Base-by-base conservation (phyloP, 2,329 filamentous ascomycete genomes). In the Neoscytalidium dimidiatum region DNA sequence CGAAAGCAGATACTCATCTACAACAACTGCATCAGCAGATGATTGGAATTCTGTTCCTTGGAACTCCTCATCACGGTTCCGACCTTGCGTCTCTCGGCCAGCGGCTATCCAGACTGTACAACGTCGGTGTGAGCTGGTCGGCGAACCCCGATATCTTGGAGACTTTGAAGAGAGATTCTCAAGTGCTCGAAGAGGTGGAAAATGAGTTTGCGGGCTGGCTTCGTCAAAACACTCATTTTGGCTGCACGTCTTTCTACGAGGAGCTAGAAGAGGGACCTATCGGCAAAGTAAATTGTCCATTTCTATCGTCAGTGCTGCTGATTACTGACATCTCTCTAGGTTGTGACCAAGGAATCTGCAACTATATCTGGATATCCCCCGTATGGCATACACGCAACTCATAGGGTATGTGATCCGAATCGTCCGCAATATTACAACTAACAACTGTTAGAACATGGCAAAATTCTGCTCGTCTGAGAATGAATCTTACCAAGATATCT, bases 1-100 rank as follows among this genome's bases (percentile, higher is more conserved):
- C 23, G 14, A 6, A 19, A 3, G 2, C 44, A 9, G 4, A 48
- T 66, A 28, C 17, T 21, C 35, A 46, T 57, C 14, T 65, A 29
- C 17, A 17, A 26, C 29, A 41, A 35, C 44, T 48, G 2, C 44
- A 48, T 21, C 7, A 23, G 21, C 7, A 26, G 1, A 48, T 26
- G 23, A 7, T 58, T 3, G 66, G 60, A n/a, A 65, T 68, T n/a
- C 35, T 21, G 19, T 68, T 68, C 33, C 62, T 68, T n/a, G 65
- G 65, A 0, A 68, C 66, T 4, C 66, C 66, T 21, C 66, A 68
- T 35, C 57, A 52, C 31, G 66, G 66, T 33, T 26, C 64, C 17
- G 65, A 66, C n/a, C 43, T 61, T 11, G 66, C 66, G 3, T 14
- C 19, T 9, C 23, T 9, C 14, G 44, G 6, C 4, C 1, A n/a